phyloP scores from a whole-genome alignment of 345 rosid genomes.

The Ricinus communis region DNA sequence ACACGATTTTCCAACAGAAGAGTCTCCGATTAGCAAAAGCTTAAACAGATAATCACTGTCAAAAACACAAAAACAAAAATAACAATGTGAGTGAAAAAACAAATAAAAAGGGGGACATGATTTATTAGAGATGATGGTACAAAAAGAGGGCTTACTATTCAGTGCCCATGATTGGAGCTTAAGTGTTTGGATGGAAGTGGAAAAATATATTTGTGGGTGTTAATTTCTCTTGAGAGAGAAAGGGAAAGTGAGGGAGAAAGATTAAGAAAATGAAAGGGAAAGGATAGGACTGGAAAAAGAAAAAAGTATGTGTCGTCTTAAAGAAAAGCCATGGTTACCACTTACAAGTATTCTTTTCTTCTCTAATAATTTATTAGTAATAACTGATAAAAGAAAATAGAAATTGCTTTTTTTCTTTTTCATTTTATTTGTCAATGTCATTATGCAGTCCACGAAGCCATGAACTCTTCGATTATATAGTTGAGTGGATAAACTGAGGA shows the following conservation, averaged over 20 bases:
- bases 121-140: no score
- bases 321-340: background rate
- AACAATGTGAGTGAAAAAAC: background rate
- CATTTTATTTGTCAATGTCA: no score
- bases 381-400: background rate
- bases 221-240: background rate
- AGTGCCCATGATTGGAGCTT: conserved; percentile 23
- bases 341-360: background rate
- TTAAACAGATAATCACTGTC: conserved; percentile 74
- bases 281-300: background rate
- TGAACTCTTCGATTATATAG: no score
- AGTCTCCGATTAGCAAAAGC: conserved; percentile 80
- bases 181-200: conserved; percentile 7
- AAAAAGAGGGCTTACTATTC: conserved; percentile 21
- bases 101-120: background rate
- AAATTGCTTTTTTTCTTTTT: no score
- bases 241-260: background rate
- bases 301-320: background rate
- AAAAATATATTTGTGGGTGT: background rate
- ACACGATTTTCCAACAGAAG: conserved; percentile 81
- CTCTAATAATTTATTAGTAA: background rate
- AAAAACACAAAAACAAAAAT: background rate
- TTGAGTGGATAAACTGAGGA: no score
- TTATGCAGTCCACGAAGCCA: no score
- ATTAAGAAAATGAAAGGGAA: no score